A percentile compares a stretch with the other conserved stretches of the same genome.
Evolutionary conservation across 805 yeast species (phyloP).

Genomic region (Nakazawaea wyomingensis): DNA sequence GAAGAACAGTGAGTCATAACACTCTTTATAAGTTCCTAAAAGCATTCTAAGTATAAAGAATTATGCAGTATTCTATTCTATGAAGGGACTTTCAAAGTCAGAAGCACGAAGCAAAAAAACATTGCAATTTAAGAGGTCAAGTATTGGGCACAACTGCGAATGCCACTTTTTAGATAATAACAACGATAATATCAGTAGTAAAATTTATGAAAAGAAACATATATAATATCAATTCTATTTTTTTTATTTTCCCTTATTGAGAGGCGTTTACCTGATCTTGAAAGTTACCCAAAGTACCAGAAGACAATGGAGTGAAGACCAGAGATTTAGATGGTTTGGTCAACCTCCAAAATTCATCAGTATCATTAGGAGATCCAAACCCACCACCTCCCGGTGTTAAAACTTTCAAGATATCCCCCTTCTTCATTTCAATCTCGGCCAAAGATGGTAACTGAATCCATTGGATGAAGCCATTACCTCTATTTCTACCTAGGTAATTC

Average conservation of each 20-base stretch:
- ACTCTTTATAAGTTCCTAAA: too few relatives aligned
- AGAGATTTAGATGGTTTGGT: slow-evolving; percentile 6
- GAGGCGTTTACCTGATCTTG: slow-evolving; percentile 22
- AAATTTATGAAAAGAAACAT: too few relatives aligned
- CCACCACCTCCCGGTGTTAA: slow-evolving; percentile 44
- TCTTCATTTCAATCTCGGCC: slow-evolving; percentile 35
- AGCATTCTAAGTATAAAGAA: too few relatives aligned
- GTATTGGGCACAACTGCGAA: too few relatives aligned
- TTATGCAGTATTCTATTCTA: too few relatives aligned
- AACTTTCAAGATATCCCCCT: slow-evolving; percentile 33
- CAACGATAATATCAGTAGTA: too few relatives aligned
- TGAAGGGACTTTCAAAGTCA: too few relatives aligned
- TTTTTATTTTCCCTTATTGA: slow-evolving; percentile 13
- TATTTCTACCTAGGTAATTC: slow-evolving; percentile 30
- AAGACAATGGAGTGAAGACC: slow-evolving; percentile 13
- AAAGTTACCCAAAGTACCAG: slow-evolving; percentile 21
- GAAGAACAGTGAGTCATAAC: too few relatives aligned
- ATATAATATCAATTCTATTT: neutral
- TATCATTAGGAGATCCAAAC: slow-evolving; percentile 33
- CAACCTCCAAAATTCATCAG: slow-evolving; percentile 16
- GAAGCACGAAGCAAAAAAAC: too few relatives aligned
- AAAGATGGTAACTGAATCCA: slow-evolving; percentile 28
- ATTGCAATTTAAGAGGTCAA: too few relatives aligned
- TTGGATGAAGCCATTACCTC: slow-evolving; percentile 21
- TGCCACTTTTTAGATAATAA: too few relatives aligned